Percentiles rank a stretch among this genome's conserved stretches.
Conservation (phyloP, 1,139 yeast species). For the Debaryomyces sp. region DNA sequence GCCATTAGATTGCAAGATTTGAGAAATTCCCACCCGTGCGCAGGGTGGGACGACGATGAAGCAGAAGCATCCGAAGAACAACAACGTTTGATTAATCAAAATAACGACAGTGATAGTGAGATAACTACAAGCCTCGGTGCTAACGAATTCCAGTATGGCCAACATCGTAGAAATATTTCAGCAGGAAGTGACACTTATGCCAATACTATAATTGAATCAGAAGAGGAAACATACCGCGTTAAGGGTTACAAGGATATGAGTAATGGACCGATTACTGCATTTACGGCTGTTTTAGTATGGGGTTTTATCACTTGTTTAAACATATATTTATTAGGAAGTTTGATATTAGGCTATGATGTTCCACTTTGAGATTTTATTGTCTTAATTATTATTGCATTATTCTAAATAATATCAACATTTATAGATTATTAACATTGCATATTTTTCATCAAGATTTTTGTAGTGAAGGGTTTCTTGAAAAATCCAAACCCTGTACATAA, state of each 20-base stretch:
- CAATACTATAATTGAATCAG: slow-evolving; percentile 12
- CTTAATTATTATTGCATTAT: slow-evolving; percentile 1
- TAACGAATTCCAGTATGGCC: not conserved
- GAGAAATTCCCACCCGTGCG: slow-evolving; percentile 48
- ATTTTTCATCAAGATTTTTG: not conserved
- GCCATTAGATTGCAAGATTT: slow-evolving; percentile 48
- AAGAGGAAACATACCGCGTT: slow-evolving; percentile 18
- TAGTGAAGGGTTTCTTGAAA: not conserved
- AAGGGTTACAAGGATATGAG: slow-evolving; percentile 55
- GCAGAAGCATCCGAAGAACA: slow-evolving; percentile 26
- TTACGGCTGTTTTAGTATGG: slow-evolving; percentile 53
- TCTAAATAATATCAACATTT: not conserved
- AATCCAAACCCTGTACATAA: slow-evolving; percentile 2
- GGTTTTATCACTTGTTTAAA: slow-evolving; percentile 53
- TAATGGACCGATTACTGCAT: slow-evolving; percentile 49
- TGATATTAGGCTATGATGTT: slow-evolving; percentile 47
- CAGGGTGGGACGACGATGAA: slow-evolving; percentile 47
- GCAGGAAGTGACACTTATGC: not conserved
- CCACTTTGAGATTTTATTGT: slow-evolving; percentile 25
- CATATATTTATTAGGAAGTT: slow-evolving; percentile 51
- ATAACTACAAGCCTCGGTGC: not conserved
- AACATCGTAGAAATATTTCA: not conserved
- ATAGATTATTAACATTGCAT: slow-evolving; percentile 6
- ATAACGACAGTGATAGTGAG: not conserved
- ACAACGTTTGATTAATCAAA: slow-evolving; percentile 14